Evolutionary conservation across 148 eudicot species (phyloP).

Genomic region (Spergularia bocconei): DNA sequence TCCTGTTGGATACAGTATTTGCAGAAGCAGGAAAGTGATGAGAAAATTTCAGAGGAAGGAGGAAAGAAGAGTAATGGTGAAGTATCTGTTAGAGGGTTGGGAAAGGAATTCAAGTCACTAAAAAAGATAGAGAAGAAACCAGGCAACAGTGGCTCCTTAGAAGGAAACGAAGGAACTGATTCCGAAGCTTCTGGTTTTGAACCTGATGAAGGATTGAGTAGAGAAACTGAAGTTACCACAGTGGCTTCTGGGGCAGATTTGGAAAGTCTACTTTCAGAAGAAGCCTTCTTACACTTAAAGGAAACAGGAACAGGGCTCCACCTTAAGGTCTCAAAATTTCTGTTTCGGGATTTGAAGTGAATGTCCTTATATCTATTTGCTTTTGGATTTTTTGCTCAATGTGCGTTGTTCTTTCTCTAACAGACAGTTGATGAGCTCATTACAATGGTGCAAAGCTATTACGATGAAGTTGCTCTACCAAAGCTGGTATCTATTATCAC

Average conservation of each 20-base stretch:
- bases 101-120: conserved; percentile 79
- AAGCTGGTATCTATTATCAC: conserved; percentile 63
- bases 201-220: conserved; percentile 23
- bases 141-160: conserved; percentile 23
- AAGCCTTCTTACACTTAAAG: conserved; percentile 73
- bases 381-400: neutral
- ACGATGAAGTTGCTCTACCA: conserved; percentile 88
- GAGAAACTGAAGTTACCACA: conserved; percentile 21
- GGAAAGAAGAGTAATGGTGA: conserved; percentile 40
- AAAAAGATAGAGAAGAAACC: conserved; percentile 72
- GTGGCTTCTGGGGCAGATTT: conserved; percentile 35
- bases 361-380: neutral
- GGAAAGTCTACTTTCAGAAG: conserved; percentile 67
- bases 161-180: conserved; percentile 48
- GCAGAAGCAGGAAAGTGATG: conserved; percentile 68
- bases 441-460: conserved; percentile 67
- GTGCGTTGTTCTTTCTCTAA: conserved; percentile 19
- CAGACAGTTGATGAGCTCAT: conserved; percentile 85
- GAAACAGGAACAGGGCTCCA: conserved; percentile 83
- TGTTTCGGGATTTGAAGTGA: too few species aligned
- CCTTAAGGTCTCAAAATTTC: conserved; percentile 55
- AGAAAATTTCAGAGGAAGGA: conserved; percentile 38
- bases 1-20: conserved; percentile 97
- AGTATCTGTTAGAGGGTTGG: conserved; percentile 80
- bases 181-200: conserved; percentile 28